Base-by-base conservation (phyloP, 1,284 basidiomycete genomes). In the Ustilago xerochloae region DNA sequence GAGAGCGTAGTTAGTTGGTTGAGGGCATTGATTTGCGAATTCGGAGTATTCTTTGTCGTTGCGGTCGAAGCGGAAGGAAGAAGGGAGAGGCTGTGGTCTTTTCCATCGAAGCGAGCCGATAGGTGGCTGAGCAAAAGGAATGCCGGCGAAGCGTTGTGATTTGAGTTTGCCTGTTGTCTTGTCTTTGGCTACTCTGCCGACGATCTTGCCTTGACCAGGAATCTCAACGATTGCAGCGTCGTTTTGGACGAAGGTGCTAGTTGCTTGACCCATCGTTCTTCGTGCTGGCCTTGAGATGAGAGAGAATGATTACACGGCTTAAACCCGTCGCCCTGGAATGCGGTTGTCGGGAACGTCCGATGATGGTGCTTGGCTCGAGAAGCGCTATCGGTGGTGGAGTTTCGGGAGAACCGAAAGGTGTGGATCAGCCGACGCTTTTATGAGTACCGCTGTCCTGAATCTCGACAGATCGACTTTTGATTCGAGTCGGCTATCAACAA, bases 51-150 rank as follows among this genome's bases (percentile, higher is more conserved):
- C n/a, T n/a, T 41, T 63, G 30, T 49, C 63, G 16, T 65, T 33
- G 15, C 39, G 8, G 28, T 66, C 66, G 57, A 55, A 77, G 3
- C 52, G 56, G 41, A 68, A 68, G 22, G 49, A 24, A 9, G 52
- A 3, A 1, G 63, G 45, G 7, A 77, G 57, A 1, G 71, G 68
- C 9, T 50, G 63, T 3, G 75, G 75, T 12, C 63, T 39, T 16
- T 41, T 59, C 70, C 70, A 77, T 22, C 75, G 66, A 2, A 58
- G 56, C 8, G 53, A 5, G n/a, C 75, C 72, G 3, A 65, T 41
- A 4, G 75, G 72, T 2, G 75, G 67, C 30, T 58, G 71, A 2
- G 72, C 75, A 22, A 50, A 77, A n/a, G 75, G 75, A 7, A 77
- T 65, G 18, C 72, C 71, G 1, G 64, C 51, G 32, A 36, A 77